These are phyloP conservation scores for Plasmodium berghei DNA, from an alignment of 169 alveolate species.

Conservation along the genomic window DNA sequence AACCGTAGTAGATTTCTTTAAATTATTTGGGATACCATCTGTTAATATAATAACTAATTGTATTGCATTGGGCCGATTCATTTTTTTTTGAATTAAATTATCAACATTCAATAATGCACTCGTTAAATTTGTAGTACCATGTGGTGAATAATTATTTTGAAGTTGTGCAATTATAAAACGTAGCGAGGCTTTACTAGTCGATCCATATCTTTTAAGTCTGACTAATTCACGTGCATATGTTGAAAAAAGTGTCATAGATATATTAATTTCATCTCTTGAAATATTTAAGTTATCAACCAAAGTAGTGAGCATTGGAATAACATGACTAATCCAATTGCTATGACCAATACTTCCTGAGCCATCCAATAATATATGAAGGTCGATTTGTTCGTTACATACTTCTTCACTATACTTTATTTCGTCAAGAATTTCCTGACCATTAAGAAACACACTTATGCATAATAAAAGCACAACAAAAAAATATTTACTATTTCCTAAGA, in stretches of 20 bases:
- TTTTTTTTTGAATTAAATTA: neutral
- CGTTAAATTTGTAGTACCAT: conserved; percentile 28
- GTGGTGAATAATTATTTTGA: neutral
- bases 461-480: conserved; percentile 43
- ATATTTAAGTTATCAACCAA: conserved; percentile 16
- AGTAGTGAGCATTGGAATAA: conserved; percentile 13
- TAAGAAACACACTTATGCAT: conserved; percentile 8
- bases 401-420: conserved; percentile 47
- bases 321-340: conserved; percentile 15
- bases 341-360: conserved; percentile 67
- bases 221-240: conserved; percentile 6
- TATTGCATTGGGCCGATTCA: conserved; percentile 15
- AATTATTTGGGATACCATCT: conserved; percentile 55
- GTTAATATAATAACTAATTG: conserved; percentile 50
- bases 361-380: conserved; percentile 40
- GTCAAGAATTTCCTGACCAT: conserved; percentile 16
- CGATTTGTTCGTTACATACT: conserved; percentile 64
- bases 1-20: neutral
- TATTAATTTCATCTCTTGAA: conserved; percentile 16
- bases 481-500: conserved; percentile 20
- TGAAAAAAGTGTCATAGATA: conserved; percentile 11
- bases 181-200: conserved; percentile 18
- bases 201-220: conserved; percentile 1
- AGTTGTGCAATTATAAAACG: neutral
- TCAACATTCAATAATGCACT: conserved; percentile 10